phyloP scores from a whole-genome alignment of 2,329 filamentous ascomycete species.

The Colletotrichum musicola region DNA sequence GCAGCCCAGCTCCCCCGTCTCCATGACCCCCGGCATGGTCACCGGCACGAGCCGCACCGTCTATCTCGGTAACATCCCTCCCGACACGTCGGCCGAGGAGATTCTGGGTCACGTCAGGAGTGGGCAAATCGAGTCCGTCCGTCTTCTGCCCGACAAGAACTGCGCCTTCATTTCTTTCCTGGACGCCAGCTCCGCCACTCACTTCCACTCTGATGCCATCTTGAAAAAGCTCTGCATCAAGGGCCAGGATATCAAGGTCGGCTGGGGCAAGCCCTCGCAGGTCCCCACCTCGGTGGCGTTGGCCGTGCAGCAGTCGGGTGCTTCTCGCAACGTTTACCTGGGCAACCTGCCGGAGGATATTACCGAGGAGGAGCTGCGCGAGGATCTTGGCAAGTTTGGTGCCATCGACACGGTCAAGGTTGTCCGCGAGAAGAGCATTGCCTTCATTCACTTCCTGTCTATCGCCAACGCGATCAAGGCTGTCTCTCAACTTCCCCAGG shows the following conservation, averaged over 20 bases:
- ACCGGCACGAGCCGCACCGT: constrained; percentile 96
- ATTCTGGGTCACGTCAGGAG: constrained; percentile 96
- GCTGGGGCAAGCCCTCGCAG: constrained; percentile 98
- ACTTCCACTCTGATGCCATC: constrained; percentile 99
- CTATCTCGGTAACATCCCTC: constrained; percentile 98
- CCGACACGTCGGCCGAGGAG: constrained; percentile 96
- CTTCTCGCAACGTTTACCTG: constrained; percentile 96
- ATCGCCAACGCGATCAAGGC: constrained; percentile 99
- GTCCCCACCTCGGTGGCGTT: constrained; percentile 98
- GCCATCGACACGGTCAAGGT: constrained; percentile 98
- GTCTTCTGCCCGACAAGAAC: constrained; percentile 97
- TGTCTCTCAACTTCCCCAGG: constrained; percentile 94
- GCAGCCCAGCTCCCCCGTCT: constrained; percentile 79
- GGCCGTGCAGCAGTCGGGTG: constrained; percentile 96
- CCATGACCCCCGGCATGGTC: constrained; percentile 82
- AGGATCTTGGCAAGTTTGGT: constrained; percentile 96
- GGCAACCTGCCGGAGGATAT: constrained; percentile 94
- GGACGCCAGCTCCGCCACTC: constrained; percentile 95
- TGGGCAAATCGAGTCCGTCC: constrained; percentile 98
- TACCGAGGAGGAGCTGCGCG: constrained; percentile 89
- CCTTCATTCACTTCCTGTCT: constrained; percentile 96
- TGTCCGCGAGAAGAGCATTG: constrained; percentile 97
- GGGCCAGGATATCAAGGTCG: constrained; percentile 99
- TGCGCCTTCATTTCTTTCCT: constrained; percentile 99
- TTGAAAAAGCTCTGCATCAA: constrained; percentile 99